phyloP scores from a whole-genome alignment of 176 grass and related monocot genomes.

The Ensete glaucum region DNA sequence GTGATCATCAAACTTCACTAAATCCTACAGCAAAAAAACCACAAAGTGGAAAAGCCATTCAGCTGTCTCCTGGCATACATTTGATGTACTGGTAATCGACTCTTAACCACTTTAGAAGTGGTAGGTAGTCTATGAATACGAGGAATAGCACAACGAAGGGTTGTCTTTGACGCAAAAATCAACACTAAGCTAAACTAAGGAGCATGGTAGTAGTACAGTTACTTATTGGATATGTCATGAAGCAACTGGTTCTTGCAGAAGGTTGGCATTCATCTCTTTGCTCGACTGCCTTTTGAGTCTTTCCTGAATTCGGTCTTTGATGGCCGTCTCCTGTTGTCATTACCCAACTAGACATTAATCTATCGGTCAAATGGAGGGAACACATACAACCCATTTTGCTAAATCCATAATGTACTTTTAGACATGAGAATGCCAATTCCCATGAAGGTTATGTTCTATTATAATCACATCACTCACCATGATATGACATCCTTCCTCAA shows the following conservation, averaged over 20 bases:
- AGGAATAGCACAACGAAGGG: too few relatives aligned
- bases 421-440: background rate
- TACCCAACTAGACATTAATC: background rate
- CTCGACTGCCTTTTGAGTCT: slow-evolving; percentile 47
- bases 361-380: background rate
- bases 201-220: too few relatives aligned
- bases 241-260: slow-evolving; percentile 37
- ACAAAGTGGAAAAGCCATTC: too few relatives aligned
- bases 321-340: slow-evolving; percentile 67
- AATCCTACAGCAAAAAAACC: too few relatives aligned
- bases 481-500: slow-evolving; percentile 84
- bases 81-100: too few relatives aligned
- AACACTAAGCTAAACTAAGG: too few relatives aligned
- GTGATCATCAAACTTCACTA: too few relatives aligned
- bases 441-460: background rate
- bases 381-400: background rate
- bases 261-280: slow-evolving; percentile 41
- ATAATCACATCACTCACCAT: slow-evolving; percentile 40
- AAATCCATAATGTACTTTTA: background rate
- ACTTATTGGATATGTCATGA: slow-evolving; percentile 9
- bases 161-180: too few relatives aligned
- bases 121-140: too few relatives aligned
- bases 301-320: slow-evolving; percentile 92
- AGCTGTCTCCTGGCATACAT: too few relatives aligned
- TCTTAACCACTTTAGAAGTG: too few relatives aligned